Conservation (phyloP, 2,329 filamentous ascomycete genomes). For the Sclerotinia sclerotiorum region DNA sequence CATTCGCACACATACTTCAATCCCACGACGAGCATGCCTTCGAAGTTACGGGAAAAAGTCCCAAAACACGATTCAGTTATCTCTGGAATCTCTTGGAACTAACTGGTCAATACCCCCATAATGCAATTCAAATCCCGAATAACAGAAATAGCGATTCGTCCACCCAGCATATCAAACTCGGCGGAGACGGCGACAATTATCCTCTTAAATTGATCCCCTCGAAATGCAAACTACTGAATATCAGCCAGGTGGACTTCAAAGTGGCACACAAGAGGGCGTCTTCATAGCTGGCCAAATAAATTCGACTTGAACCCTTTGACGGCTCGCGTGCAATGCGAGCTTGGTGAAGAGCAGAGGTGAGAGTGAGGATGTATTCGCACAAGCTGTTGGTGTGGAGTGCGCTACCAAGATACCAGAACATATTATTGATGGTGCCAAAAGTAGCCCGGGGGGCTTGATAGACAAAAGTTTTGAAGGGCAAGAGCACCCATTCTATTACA, state of each 20-base stretch:
- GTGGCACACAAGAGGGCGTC: conserved; percentile 18
- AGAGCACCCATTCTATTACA: not conserved
- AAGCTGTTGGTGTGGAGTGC: not conserved
- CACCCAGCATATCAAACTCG: not conserved
- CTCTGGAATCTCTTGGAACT: too few species aligned
- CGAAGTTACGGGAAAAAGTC: not conserved
- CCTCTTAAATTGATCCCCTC: conserved; percentile 21
- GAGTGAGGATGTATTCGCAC: not conserved
- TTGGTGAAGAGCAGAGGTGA: not conserved
- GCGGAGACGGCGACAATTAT: not conserved
- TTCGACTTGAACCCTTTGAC: conserved; percentile 17
- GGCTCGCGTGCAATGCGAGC: conserved; percentile 10
- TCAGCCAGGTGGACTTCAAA: conserved; percentile 22
- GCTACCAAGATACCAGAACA: too few species aligned
- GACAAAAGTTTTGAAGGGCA: not conserved
- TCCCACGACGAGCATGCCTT: not conserved
- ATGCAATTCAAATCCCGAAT: not conserved
- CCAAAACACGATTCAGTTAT: not conserved
- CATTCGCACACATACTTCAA: not conserved
- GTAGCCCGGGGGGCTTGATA: too few species aligned
- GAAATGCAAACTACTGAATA: conserved; percentile 21
- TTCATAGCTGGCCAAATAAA: conserved; percentile 25
- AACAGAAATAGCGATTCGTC: conserved; percentile 19
- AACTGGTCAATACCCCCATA: not conserved
- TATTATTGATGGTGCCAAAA: not conserved